These are phyloP conservation scores for Fusarium xylarioides DNA, from an alignment of 2,329 filamentous ascomycete genomes.

Conservation along the genomic window DNA sequence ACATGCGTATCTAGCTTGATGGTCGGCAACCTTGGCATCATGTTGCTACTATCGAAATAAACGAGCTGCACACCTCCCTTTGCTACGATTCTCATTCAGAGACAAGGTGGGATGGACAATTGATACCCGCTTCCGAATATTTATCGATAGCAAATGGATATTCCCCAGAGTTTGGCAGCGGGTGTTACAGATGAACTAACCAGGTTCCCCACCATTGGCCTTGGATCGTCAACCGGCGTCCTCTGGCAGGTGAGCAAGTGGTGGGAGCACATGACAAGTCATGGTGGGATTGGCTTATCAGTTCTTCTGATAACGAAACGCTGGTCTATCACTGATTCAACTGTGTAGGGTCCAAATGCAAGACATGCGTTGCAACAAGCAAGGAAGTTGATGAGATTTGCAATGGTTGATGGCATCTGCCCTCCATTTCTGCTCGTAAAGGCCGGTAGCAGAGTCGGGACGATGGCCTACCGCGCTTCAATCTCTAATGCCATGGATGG, in stretches of 20 bases:
- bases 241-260: constrained; percentile 32
- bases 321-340: constrained; percentile 8
- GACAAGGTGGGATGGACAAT: background rate
- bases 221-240: constrained; percentile 22
- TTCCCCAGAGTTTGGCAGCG: constrained; percentile 13
- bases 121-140: constrained; percentile 7
- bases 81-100: background rate
- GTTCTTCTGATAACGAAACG: constrained; percentile 1
- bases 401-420: constrained; percentile 9
- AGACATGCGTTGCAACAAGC: constrained; percentile 7
- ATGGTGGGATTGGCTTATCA: constrained; percentile 17
- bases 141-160: constrained; percentile 1
- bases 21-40: background rate
- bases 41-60: background rate
- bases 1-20: background rate
- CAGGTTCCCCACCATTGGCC: constrained; percentile 26
- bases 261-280: constrained; percentile 35
- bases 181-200: constrained; percentile 9
- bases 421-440: constrained; percentile 14
- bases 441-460: constrained; percentile 17
- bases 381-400: background rate
- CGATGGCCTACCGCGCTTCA: constrained; percentile 14
- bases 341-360: constrained; percentile 1
- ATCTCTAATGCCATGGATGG: constrained; percentile 15
- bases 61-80: background rate